Evolutionary conservation across 768 basidiomycete genomes (phyloP).

Genomic region (Russula sp.): DNA sequence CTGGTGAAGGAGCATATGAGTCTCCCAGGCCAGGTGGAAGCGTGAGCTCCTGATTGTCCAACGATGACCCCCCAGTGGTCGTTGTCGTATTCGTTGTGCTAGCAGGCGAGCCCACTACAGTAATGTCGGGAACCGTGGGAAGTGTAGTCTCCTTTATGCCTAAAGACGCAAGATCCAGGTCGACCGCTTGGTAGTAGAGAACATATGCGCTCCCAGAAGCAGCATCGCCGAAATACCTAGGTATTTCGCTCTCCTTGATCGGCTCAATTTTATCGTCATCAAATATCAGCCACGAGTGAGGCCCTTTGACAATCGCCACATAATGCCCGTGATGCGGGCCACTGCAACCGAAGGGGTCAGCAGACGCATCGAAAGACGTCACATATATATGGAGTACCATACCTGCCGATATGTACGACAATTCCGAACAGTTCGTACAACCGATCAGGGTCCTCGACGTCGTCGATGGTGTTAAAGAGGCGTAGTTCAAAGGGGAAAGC

Average conservation of each 20-base stretch:
- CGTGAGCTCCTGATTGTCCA: background rate
- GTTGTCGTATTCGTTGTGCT: background rate
- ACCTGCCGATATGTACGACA: conserved; percentile 99
- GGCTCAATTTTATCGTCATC: conserved; percentile 91
- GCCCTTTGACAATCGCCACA: conserved; percentile 86
- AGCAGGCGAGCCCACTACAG: conserved; percentile 11
- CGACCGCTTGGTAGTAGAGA: conserved; percentile 91
- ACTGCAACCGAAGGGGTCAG: conserved; percentile 35
- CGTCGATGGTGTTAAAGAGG: conserved; percentile 95
- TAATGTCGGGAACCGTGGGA: conserved; percentile 18
- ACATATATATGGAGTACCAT: conserved; percentile 27
- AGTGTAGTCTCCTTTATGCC: conserved; percentile 46
- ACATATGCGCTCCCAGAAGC: conserved; percentile 89
- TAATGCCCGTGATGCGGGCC: conserved; percentile 99
- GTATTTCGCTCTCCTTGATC: conserved; percentile 84
- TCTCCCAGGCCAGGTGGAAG: conserved; percentile 16
- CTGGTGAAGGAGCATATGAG: background rate
- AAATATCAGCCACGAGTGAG: conserved; percentile 80
- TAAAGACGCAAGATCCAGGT: conserved; percentile 67
- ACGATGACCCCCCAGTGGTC: background rate
- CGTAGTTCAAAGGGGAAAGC: conserved; percentile 93
- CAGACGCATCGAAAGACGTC: conserved; percentile 1
- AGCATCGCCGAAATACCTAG: conserved; percentile 91
- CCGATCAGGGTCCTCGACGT: conserved; percentile 83
- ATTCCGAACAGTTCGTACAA: conserved; percentile 93